Base-by-base conservation (phyloP, 306 rosid species). In the Casuarina equisetifolia region DNA sequence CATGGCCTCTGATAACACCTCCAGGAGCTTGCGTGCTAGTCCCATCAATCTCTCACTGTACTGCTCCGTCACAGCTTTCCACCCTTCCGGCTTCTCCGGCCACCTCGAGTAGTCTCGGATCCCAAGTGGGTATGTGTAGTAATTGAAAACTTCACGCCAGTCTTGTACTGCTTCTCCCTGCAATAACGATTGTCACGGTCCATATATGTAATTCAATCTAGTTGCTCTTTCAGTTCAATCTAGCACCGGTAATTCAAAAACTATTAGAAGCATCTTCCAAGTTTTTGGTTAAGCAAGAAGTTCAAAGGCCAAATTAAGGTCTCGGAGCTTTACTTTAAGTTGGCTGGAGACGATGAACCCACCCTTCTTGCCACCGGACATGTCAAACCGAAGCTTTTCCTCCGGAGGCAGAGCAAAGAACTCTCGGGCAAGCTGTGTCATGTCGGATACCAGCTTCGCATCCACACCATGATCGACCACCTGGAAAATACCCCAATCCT, bases 301-400 rank as follows among this genome's bases (percentile, higher is more conserved):
- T 25, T 25, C 32, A 25, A 25, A 25, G 32, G 32, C 32, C 32
- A 25, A 62, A 3, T 4, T 0, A 1, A 19, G 32, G 71, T 20
- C n/a, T 66, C n/a, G 49, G 50, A 66, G 15, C 13, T 6, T 77
- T 76, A 94, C 98, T 78, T 94, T 89, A 6, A 94, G 90, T 58
- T 94, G 98, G 82, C 98, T 94, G 13, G 98, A 94, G 80, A 94
- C 97, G 3, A 88, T 86, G 86, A 94, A 94, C 0, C 98, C 98
- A 0, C 98, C 98, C 69, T 89, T 94, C 64, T 92, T 88, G 79
- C 97, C 99, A 15, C 97, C 96, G 16, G 97, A 69, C 98, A 95
- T 95, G 78, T 91, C 97, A 20, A 82, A 95, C 0, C 91, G 91
- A 71, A 91, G 96, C 82, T 95, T 95, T 63, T 95, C 97, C 58